Base-by-base conservation (phyloP, 208 protist species). In the Acanthamoeba culbertsoni region DNA sequence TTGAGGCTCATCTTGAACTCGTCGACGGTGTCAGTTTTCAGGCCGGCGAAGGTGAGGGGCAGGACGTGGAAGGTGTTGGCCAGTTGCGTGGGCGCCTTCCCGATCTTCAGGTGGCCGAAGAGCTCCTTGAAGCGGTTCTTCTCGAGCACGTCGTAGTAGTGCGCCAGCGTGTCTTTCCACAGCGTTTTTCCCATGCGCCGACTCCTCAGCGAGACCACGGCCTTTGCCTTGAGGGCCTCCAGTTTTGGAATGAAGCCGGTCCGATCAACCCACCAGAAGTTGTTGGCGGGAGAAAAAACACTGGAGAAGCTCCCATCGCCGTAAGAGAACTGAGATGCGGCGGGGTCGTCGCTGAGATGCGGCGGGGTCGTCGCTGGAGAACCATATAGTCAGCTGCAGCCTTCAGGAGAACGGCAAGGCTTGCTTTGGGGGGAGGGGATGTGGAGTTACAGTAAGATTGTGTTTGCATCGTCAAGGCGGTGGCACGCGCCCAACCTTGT, bases 21-120 rank as follows among this genome's bases (percentile, higher is more conserved):
- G 37, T 65, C 31, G 26, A 40, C 0, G 53, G 4, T 90, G 53
- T 63, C 35, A 10, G 82, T 51, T 0, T 51, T 84, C 46, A 90
- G 6, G 46, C 82, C 82, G 14, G 82, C 18, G 31, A 90, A 90
- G 55, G 0, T 90, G 82, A 90, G 82, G 0, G 53, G 82, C 0
- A 90, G 82, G n/a, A 91, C 51, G 31, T 68, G 55, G 51, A 91
- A 91, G 82, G 55, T 68, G 82, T 91, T 91, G 82, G 82, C 82
- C 14, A 91, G 55, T 68, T 1, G 5, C 51, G 82, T 91, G 18
- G 82, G 51, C 82, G 2, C 51, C 55, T 91, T 65, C 51, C 82
- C 51, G 82, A 91, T 91, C 31, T 91, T 37, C 45, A 91, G 82
- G 82, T 91, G 82, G 82, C 51, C 82, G 23, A 89, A 89, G 79